Percentiles rank a stretch among this genome's conserved stretches.
These are phyloP conservation scores for Russula griseocarnosa DNA, from an alignment of 768 basidiomycete genomes.

Conservation along the genomic window DNA sequence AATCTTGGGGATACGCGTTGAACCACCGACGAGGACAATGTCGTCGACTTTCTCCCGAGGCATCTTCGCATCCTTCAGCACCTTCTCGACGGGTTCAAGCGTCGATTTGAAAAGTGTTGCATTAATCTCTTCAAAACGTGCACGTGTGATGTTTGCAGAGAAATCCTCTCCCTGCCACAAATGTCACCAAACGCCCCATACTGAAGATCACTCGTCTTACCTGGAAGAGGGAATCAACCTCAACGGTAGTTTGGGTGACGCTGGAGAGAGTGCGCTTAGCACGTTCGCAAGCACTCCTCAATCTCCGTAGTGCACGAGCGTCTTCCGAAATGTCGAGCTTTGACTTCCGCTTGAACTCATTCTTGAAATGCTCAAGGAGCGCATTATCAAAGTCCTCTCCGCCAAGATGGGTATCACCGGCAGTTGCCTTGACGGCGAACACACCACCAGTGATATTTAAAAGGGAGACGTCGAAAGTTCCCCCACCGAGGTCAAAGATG, in stretches of 20 bases:
- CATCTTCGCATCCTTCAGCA: slow-evolving; percentile 98
- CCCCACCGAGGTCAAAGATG: slow-evolving; percentile 99
- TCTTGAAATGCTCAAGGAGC: slow-evolving; percentile 97
- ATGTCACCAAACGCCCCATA: slow-evolving; percentile 19
- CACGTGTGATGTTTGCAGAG: slow-evolving; percentile 97
- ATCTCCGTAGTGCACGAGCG: slow-evolving; percentile 91
- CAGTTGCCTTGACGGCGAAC: slow-evolving; percentile 98
- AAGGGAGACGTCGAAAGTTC: slow-evolving; percentile 99
- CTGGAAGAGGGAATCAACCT: slow-evolving; percentile 98
- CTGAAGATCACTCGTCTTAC: slow-evolving; percentile 38
- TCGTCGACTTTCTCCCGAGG: slow-evolving; percentile 96
- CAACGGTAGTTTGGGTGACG: slow-evolving; percentile 97
- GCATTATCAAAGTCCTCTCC: slow-evolving; percentile 99
- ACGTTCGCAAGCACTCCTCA: slow-evolving; percentile 97
- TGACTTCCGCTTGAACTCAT: slow-evolving; percentile 97
- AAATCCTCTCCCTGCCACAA: slow-evolving; percentile 83
- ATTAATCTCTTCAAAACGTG: slow-evolving; percentile 99
- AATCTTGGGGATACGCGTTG: slow-evolving; percentile 99
- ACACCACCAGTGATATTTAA: slow-evolving; percentile 97
- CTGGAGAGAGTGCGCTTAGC: slow-evolving; percentile 98
- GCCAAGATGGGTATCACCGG: slow-evolving; percentile 98
- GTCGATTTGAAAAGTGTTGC: slow-evolving; percentile 94
- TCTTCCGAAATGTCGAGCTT: slow-evolving; percentile 97
- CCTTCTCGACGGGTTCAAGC: slow-evolving; percentile 97
- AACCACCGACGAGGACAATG: slow-evolving; percentile 99